Evolutionary conservation across 495 filamentous ascomycete species (phyloP), one percentile per base, ranked within the genome.

Genomic region (Xylaria acuta): DNA sequence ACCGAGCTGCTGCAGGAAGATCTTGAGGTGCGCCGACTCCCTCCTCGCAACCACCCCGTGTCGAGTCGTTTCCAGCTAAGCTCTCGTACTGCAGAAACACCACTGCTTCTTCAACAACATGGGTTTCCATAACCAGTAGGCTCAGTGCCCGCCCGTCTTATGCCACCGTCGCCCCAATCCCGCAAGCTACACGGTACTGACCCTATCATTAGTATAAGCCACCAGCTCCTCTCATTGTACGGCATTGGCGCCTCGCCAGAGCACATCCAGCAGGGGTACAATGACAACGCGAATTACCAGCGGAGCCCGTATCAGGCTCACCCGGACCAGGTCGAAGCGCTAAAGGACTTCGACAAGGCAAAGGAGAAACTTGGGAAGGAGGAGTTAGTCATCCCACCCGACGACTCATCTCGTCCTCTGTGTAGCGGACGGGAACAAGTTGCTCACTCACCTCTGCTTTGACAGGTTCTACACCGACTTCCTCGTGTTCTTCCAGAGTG

Each of bases 71-170:
- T 51, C 30, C 5, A 41, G 38, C 5, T 22, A 20, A 66, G 40
- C n/a, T 18, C 5, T 32, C 25, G 2, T 25, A 60, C 30, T 70
- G 56, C 71, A 86, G 84, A 83, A 86, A 36, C 86, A 95, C 77
- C 92, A 97, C 77, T 89, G 94, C 36, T 97, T 90, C 81, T 96
- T 93, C 84, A 93, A 93, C 71, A 32, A 86, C 1, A 72, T 78
- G 1, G 90, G 90, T 0, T 95, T 91, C 73, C 92, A 93, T 75
- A 91, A 91, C 85, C 87, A 84, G 82, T 83, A 81, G 71, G 74
- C 27, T 22, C 36, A 58, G 6, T n/a, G 11, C 25, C 43, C 30
- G 8, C 4, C 20, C 7, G 49, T 36, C 16, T 47, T 53, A 0
- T 43, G 1, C 34, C 67, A 27, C 30, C 1, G 47, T n/a, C 8